Conservation (phyloP, 176 grass and related monocot genomes). For the maize (Zea mays) region DNA sequence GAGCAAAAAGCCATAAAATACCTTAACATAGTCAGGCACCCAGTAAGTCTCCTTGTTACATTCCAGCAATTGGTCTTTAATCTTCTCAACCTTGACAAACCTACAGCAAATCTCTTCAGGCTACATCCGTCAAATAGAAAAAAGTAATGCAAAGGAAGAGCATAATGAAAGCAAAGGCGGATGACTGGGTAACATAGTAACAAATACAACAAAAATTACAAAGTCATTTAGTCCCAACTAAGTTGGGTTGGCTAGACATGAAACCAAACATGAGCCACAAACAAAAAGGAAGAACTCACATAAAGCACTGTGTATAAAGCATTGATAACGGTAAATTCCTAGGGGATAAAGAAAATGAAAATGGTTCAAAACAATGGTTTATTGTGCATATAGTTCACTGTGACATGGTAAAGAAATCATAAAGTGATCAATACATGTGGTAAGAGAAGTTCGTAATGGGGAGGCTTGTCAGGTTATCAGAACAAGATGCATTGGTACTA, state of each 20-base stretch:
- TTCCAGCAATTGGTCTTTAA: conserved; percentile 88
- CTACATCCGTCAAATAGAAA: conserved; percentile 34
- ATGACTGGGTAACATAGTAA: conserved; percentile 1
- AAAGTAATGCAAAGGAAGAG: conserved; percentile 1
- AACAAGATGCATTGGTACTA: conserved; percentile 33
- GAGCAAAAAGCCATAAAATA: conserved; percentile 38
- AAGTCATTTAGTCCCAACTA: neutral
- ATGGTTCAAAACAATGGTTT: conserved; percentile 19
- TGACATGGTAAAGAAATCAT: conserved; percentile 2
- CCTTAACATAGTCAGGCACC: conserved; percentile 99
- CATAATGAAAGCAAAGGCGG: conserved; percentile 1
- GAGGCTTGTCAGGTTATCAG: conserved; percentile 10
- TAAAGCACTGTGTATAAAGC: neutral
- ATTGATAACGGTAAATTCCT: neutral
- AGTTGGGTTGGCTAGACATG: neutral
- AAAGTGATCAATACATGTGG: conserved; percentile 13
- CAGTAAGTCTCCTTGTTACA: conserved; percentile 95
- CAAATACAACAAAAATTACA: neutral
- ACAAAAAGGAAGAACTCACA: neutral
- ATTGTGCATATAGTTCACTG: neutral
- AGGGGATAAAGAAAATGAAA: conserved; percentile 13
- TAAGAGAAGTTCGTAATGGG: conserved; percentile 33
- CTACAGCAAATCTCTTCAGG: conserved; percentile 50
- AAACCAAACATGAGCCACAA: neutral
- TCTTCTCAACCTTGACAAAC: conserved; percentile 98